Percentiles rank a stretch among this genome's conserved stretches.
Conservation (phyloP, 345 rosid genomes). For the Citrus sinensis region DNA sequence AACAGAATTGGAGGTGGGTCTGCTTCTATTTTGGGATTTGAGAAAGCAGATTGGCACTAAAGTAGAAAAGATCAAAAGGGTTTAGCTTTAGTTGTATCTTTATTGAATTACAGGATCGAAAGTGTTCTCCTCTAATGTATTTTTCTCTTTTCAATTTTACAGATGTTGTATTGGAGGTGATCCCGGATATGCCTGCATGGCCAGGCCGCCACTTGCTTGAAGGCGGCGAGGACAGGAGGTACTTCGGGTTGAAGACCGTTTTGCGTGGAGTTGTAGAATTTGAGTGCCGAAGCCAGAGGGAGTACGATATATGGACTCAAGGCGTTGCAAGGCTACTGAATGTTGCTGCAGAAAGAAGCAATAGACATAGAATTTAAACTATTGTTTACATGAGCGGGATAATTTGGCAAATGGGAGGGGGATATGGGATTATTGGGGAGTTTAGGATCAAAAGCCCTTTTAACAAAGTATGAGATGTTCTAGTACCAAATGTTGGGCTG, state of each 20-base stretch:
- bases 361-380: constrained; percentile 49
- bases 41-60: constrained; percentile 51
- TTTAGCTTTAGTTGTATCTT: constrained; percentile 13
- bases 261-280: constrained; percentile 66
- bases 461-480: not conserved
- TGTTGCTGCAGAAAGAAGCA: constrained; percentile 54
- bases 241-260: constrained; percentile 73
- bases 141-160: constrained; percentile 27
- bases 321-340: constrained; percentile 84
- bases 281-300: constrained; percentile 75
- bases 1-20: constrained; percentile 48
- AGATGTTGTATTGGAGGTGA: constrained; percentile 77
- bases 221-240: constrained; percentile 71
- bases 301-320: constrained; percentile 86
- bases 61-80: constrained; percentile 30
- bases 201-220: constrained; percentile 82
- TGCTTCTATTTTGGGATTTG: constrained; percentile 82
- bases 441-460: constrained; percentile 5
- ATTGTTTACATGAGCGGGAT: constrained; percentile 5
- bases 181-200: constrained; percentile 80
- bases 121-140: constrained; percentile 25
- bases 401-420: not conserved
- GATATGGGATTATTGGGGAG: not conserved
- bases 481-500: constrained; percentile 6
- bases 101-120: constrained; percentile 32